Conservation (phyloP, 805 yeast species). For the Myxozyma sirexii region DNA sequence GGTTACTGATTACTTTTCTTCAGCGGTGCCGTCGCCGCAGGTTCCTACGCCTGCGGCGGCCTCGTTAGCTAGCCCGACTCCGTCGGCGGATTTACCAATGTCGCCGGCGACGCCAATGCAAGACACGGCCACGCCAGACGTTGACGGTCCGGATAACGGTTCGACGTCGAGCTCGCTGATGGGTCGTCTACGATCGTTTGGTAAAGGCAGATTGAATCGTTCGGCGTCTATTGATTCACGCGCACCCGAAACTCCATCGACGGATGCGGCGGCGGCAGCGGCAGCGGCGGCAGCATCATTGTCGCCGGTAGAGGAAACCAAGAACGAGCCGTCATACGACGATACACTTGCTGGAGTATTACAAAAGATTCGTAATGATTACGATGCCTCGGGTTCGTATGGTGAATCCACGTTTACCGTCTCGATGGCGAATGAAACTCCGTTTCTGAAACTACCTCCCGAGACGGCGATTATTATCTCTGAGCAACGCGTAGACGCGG, state of each 20-base stretch:
- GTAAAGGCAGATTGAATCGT: constrained; percentile 36
- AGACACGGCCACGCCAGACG: not conserved
- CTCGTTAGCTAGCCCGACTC: constrained; percentile 8
- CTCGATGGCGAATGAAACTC: constrained; percentile 42
- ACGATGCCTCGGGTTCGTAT: constrained; percentile 13
- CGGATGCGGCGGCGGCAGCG: constrained; percentile 24
- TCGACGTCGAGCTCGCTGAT: constrained; percentile 37
- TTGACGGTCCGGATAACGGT: constrained; percentile 7
- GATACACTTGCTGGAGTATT: constrained; percentile 35
- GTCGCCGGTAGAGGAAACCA: constrained; percentile 22
- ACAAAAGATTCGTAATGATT: constrained; percentile 26
- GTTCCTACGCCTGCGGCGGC: constrained; percentile 9
- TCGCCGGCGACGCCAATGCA: not conserved
- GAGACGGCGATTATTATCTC: constrained; percentile 47
- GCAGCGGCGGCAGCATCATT: constrained; percentile 29
- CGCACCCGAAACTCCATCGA: not conserved
- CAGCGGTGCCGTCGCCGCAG: constrained; percentile 23
- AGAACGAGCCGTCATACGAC: constrained; percentile 38
- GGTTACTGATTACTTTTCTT: constrained; percentile 33
- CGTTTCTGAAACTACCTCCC: constrained; percentile 42
- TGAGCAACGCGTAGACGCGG: constrained; percentile 47
- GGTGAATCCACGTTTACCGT: constrained; percentile 17
- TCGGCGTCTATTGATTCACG: constrained; percentile 19
- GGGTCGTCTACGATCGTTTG: constrained; percentile 41
- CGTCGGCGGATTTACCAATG: constrained; percentile 8